Evolutionary conservation across 768 basidiomycete species (phyloP).

Genomic region (Tricholoma sp.): DNA sequence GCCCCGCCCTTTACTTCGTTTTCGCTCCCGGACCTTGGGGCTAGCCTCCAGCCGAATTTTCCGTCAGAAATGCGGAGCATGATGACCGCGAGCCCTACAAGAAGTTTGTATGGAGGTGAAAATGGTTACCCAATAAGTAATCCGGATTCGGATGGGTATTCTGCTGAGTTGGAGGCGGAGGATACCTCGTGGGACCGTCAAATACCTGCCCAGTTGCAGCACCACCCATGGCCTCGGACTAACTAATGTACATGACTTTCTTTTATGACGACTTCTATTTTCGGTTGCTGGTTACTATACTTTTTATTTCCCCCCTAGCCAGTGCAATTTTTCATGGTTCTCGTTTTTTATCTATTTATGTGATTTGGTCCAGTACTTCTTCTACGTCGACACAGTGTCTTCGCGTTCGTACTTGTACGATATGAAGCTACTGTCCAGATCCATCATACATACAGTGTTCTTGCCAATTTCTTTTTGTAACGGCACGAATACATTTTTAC

Average conservation of each 20-base stretch:
- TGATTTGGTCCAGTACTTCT: too few species aligned
- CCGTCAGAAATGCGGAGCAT: not conserved
- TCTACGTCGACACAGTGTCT: too few species aligned
- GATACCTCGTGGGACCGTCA: not conserved
- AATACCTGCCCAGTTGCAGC: not conserved
- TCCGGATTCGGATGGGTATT: not conserved
- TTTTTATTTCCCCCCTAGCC: too few species aligned
- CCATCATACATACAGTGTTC: too few species aligned
- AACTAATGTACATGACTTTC: not conserved
- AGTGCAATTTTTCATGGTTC: too few species aligned
- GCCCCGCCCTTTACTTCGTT: conserved; percentile 2
- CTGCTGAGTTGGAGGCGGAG: not conserved
- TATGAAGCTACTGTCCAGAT: too few species aligned
- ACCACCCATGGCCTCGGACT: not conserved
- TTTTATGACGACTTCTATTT: not conserved
- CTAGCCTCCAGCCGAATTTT: conserved; percentile 7
- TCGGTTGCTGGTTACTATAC: too few species aligned
- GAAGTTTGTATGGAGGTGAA: not conserved
- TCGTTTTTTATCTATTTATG: too few species aligned
- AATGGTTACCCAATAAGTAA: not conserved
- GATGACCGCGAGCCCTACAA: not conserved
- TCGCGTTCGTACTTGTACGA: too few species aligned
- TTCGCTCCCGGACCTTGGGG: conserved; percentile 14
- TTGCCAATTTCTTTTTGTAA: too few species aligned
- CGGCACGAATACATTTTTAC: too few species aligned